A percentile compares a stretch with the other conserved stretches of the same genome.
Conservation (phyloP, 805 yeast species). For the Blastobotrys mokoenaii region DNA sequence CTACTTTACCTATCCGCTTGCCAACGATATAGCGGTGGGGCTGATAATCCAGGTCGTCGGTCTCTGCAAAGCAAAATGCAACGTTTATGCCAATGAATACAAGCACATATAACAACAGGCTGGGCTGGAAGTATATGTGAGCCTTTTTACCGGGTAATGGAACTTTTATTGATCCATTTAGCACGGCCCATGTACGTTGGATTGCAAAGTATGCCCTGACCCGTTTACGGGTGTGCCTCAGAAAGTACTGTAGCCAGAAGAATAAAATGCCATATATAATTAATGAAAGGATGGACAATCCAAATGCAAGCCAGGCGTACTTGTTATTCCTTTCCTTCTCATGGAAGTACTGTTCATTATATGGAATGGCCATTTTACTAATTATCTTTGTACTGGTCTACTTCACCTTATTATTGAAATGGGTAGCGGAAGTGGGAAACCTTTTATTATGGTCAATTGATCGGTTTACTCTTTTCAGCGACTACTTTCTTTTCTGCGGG, state of each 20-base stretch:
- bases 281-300: conserved; percentile 24
- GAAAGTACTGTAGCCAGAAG: conserved; percentile 34
- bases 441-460: neutral
- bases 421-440: neutral
- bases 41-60: conserved; percentile 34
- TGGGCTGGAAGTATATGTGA: conserved; percentile 34
- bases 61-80: conserved; percentile 27
- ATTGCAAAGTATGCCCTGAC: conserved; percentile 18
- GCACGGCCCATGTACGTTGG: conserved; percentile 24
- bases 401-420: too few species aligned
- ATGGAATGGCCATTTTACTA: conserved; percentile 27
- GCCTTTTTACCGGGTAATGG: neutral
- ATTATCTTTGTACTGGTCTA: neutral
- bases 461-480: too few species aligned
- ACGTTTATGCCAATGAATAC: conserved; percentile 28
- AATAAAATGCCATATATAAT: conserved; percentile 35
- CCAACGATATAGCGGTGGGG: conserved; percentile 34
- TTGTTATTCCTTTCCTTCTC: conserved; percentile 32
- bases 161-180: conserved; percentile 17
- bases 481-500: too few species aligned
- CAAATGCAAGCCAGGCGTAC: conserved; percentile 33
- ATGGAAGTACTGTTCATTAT: conserved; percentile 31
- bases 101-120: conserved; percentile 27
- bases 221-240: conserved; percentile 19
- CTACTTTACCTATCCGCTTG: conserved; percentile 36